Conservation (phyloP, 2,329 filamentous ascomycete species). For the Delphinella strobiligena region DNA sequence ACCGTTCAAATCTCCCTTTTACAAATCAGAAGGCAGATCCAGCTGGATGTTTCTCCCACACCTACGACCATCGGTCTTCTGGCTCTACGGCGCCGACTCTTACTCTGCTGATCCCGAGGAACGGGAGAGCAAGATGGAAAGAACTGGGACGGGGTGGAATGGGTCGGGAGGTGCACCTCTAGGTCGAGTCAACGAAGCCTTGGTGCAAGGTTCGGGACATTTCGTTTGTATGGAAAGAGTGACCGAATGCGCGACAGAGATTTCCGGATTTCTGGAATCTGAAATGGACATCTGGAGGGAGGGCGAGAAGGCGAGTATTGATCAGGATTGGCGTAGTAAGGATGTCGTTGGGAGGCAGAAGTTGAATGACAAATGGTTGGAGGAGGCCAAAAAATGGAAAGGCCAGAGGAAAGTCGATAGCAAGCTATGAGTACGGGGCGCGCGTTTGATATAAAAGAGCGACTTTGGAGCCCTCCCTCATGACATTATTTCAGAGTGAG, state of each 20-base stretch:
- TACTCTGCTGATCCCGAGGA: constrained; percentile 40
- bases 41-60: constrained; percentile 46
- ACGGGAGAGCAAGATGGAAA: constrained; percentile 46
- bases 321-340: not conserved
- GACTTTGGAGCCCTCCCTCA: too few species aligned
- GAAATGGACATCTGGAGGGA: constrained; percentile 22
- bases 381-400: constrained; percentile 5
- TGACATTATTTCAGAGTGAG: too few species aligned
- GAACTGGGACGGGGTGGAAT: constrained; percentile 52
- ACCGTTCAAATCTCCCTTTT: constrained; percentile 43
- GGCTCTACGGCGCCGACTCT: constrained; percentile 53
- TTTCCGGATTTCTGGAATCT: constrained; percentile 22
- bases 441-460: too few species aligned
- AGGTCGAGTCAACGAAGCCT: constrained; percentile 55
- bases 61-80: constrained; percentile 54
- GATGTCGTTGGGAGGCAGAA: constrained; percentile 2
- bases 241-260: constrained; percentile 46
- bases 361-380: constrained; percentile 4
- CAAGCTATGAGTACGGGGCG: constrained; percentile 5
- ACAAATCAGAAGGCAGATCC: constrained; percentile 50
- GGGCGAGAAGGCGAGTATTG: constrained; percentile 12
- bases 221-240: constrained; percentile 68
- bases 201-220: constrained; percentile 58
- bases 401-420: not conserved
- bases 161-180: constrained; percentile 55